These are phyloP conservation scores for Aspergillus campestris DNA, from an alignment of 495 filamentous ascomycete genomes.

Conservation along the genomic window DNA sequence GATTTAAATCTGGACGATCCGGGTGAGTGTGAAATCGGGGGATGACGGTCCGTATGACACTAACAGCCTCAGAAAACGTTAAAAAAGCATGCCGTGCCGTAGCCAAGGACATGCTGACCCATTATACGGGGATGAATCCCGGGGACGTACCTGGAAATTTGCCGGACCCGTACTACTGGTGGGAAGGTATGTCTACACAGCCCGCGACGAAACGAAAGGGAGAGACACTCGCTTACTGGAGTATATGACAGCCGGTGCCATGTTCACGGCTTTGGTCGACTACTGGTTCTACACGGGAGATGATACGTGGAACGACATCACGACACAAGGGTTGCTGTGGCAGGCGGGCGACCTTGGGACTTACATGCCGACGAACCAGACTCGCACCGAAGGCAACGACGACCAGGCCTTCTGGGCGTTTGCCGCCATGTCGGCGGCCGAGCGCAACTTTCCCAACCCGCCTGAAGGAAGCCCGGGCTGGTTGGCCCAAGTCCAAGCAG, in stretches of 20 bases:
- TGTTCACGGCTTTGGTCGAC: conserved; percentile 64
- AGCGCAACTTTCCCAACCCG: conserved; percentile 55
- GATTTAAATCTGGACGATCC: conserved; percentile 13
- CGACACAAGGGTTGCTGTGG: conserved; percentile 53
- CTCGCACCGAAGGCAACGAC: conserved; percentile 65
- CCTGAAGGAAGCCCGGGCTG: conserved; percentile 50
- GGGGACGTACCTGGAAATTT: conserved; percentile 62
- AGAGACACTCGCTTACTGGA: too few species aligned
- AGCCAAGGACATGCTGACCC: conserved; percentile 38
- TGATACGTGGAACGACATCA: conserved; percentile 54
- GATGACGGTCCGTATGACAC: not conserved
- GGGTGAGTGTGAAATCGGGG: conserved; percentile 1
- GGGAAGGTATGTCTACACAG: conserved; percentile 34
- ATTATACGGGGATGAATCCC: conserved; percentile 59
- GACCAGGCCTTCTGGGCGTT: conserved; percentile 80
- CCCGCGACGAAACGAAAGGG: too few species aligned
- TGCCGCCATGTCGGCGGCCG: conserved; percentile 66
- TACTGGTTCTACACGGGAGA: conserved; percentile 78
- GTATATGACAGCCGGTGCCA: conserved; percentile 41
- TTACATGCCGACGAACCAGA: conserved; percentile 74
- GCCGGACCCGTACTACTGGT: conserved; percentile 69
- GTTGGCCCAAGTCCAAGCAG: conserved; percentile 64
- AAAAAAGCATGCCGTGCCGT: conserved; percentile 32
- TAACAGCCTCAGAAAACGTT: conserved; percentile 30
- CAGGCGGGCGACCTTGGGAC: conserved; percentile 56